Conservation (phyloP, 1,284 basidiomycete genomes). For the Neolentinus lepideus region DNA sequence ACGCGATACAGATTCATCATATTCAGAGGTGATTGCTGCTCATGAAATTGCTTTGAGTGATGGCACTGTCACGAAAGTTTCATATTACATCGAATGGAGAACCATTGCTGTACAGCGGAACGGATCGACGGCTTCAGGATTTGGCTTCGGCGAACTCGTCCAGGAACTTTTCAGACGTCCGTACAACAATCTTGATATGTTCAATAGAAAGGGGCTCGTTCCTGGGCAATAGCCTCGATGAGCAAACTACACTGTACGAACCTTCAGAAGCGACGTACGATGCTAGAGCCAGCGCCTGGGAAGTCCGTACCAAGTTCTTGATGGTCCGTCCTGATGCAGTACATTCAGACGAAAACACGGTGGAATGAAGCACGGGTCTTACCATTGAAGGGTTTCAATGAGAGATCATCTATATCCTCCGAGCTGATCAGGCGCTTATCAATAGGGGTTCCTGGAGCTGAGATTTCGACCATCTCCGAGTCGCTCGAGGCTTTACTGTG, state of each 20-base stretch:
- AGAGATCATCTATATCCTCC: neutral
- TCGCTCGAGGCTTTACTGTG: neutral
- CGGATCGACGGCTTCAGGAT: neutral
- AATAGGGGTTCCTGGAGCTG: neutral
- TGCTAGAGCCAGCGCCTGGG: slow-evolving; percentile 2
- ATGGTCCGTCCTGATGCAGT: slow-evolving; percentile 1
- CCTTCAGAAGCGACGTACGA: neutral
- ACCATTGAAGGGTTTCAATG: slow-evolving; percentile 2
- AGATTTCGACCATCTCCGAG: neutral
- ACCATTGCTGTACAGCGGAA: no score
- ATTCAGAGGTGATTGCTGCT: no score
- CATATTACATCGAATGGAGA: no score
- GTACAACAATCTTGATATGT: neutral
- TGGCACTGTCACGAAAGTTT: no score
- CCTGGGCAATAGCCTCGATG: neutral
- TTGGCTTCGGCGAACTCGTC: neutral
- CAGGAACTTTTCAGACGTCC: neutral
- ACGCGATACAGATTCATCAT: no score
- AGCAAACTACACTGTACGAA: neutral
- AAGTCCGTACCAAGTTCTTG: slow-evolving; percentile 1
- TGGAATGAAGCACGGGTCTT: neutral
- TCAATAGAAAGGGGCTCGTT: neutral
- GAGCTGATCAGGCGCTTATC: neutral
- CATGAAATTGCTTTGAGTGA: no score
- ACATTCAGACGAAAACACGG: no score